Conservation (phyloP, 371 early-diverging fungal species). For the Rhizopus arrhizus region DNA sequence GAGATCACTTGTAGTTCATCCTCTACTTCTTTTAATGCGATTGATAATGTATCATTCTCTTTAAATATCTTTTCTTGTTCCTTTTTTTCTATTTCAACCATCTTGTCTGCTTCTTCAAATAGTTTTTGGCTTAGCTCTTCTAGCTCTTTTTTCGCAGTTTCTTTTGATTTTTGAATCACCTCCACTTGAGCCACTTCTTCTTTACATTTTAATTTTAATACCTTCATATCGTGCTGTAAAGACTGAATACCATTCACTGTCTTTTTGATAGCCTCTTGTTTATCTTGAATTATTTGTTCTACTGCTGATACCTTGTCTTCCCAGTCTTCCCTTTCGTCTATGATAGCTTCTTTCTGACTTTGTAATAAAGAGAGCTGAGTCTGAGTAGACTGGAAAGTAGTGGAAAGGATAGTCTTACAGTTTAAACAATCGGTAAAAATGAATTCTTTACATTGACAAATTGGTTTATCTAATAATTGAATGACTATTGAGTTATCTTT, state of each 20-base stretch:
- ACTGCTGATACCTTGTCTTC: conserved; percentile 2
- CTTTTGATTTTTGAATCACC: conserved; percentile 64
- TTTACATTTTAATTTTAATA: conserved; percentile 24
- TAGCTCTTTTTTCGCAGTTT: conserved; percentile 67
- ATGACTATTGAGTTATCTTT: conserved; percentile 4
- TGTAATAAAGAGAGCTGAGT: conserved; percentile 8
- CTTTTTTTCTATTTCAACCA: conserved; percentile 69
- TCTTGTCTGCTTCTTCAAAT: conserved; percentile 72
- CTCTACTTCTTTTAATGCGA: conserved; percentile 33
- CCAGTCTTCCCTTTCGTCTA: conserved; percentile 7
- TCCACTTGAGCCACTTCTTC: conserved; percentile 66
- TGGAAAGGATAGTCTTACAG: neutral
- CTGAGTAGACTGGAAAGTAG: conserved; percentile 6
- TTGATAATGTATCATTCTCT: conserved; percentile 28
- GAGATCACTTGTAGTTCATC: conserved; percentile 45
- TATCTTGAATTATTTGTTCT: conserved; percentile 3
- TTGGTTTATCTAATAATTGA: neutral
- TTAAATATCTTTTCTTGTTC: conserved; percentile 44
- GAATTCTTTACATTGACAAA: neutral
- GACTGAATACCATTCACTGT: conserved; percentile 13
- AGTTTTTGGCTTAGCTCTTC: conserved; percentile 67
- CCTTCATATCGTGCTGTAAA: conserved; percentile 25
- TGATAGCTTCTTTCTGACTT: neutral
- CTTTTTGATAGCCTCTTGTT: conserved; percentile 6
- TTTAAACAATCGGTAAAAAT: neutral